Percentiles rank a stretch among this genome's conserved stretches.
Evolutionary conservation across 441 rosid genomes (phyloP).

Genomic region (Erodium moschatum): DNA sequence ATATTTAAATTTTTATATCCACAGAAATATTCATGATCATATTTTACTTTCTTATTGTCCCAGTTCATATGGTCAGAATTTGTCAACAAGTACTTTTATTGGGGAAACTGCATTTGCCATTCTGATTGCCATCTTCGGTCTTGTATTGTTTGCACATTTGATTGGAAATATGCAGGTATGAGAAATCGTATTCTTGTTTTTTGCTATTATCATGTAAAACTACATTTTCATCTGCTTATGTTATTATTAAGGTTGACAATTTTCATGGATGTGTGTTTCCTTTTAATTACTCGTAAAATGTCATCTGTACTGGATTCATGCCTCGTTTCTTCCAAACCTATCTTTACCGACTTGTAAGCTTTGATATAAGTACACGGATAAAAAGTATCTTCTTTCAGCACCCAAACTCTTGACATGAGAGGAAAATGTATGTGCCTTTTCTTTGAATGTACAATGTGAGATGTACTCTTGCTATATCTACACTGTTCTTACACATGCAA

Average conservation of each 20-base stretch:
- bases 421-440: background rate
- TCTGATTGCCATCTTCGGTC: constrained; percentile 74
- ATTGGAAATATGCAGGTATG: constrained; percentile 96
- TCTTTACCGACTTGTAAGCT: background rate
- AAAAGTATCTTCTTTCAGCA: background rate
- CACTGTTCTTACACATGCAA: background rate
- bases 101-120: constrained; percentile 85
- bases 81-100: constrained; percentile 69
- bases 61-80: constrained; percentile 93
- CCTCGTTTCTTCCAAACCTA: background rate
- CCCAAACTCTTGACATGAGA: background rate
- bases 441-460: background rate
- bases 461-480: constrained; percentile 3
- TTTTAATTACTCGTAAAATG: background rate
- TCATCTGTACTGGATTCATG: background rate
- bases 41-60: constrained; percentile 22
- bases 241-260: too few species aligned
- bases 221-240: background rate
- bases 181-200: constrained; percentile 16
- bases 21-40: constrained; percentile 17
- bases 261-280: background rate
- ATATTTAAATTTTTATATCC: background rate
- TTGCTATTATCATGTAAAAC: constrained; percentile 7
- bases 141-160: constrained; percentile 81
- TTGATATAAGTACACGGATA: background rate